Conservation (phyloP, 2,329 filamentous ascomycete genomes). For the Blumeriella jaapii region DNA sequence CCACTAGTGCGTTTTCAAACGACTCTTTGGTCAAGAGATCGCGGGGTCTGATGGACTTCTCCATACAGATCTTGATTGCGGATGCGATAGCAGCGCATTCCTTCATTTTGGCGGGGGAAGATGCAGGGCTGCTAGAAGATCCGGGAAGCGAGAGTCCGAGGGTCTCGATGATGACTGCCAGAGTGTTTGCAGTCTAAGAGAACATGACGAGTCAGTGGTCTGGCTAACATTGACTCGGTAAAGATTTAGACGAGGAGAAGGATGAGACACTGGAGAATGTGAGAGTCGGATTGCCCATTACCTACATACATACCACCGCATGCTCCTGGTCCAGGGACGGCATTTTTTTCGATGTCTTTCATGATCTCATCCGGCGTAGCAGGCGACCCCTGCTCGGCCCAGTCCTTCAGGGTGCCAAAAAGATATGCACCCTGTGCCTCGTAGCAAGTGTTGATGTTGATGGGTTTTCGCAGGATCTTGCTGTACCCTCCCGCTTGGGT, state of each 20-base stretch:
- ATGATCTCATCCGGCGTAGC: conserved; percentile 69
- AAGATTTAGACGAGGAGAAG: too few species aligned
- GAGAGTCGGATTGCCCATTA: too few species aligned
- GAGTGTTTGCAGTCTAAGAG: conserved; percentile 71
- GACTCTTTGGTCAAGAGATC: conserved; percentile 56
- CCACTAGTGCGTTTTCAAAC: conserved; percentile 61
- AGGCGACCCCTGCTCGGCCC: conserved; percentile 52
- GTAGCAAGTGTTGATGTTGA: conserved; percentile 85
- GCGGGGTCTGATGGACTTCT: conserved; percentile 54
- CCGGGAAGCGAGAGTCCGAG: conserved; percentile 59
- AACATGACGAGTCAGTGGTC: too few species aligned
- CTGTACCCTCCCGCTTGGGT: conserved; percentile 84
- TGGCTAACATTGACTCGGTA: too few species aligned
- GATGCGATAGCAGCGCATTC: conserved; percentile 59
- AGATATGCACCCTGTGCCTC: conserved; percentile 75
- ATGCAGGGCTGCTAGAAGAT: conserved; percentile 57
- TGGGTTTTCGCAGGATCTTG: conserved; percentile 58
- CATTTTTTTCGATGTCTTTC: conserved; percentile 59
- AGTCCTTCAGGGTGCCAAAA: conserved; percentile 66
- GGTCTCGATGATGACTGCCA: conserved; percentile 62
- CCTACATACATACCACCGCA: conserved; percentile 69
- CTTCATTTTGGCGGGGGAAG: conserved; percentile 57
- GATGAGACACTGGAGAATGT: too few species aligned
- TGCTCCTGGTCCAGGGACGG: conserved; percentile 33
- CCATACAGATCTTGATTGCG: conserved; percentile 56